Evolutionary conservation across 148 eudicot genomes (phyloP).

Genomic region (Arctostaphylos glauca): DNA sequence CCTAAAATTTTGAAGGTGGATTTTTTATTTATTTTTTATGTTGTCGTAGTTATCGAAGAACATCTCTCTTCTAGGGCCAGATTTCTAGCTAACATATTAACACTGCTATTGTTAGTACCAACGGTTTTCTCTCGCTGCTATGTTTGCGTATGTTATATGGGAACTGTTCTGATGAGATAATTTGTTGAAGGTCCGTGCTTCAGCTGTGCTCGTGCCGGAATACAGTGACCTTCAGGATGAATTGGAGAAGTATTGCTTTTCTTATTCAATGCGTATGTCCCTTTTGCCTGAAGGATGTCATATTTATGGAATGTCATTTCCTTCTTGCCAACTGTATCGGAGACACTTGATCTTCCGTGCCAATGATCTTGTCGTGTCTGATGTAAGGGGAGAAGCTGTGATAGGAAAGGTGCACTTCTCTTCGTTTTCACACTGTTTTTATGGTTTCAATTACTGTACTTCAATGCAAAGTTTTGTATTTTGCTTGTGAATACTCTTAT

Average conservation of each 20-base stretch:
- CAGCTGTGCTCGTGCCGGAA: conserved; percentile 84
- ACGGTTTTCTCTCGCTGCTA: conserved; percentile 6
- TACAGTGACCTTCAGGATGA: conserved; percentile 34
- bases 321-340: conserved; percentile 80
- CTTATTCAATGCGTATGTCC: conserved; percentile 85
- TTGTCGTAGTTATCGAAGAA: too few species aligned
- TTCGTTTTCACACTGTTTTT: conserved; percentile 10
- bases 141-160: background rate
- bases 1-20: too few species aligned
- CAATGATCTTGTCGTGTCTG: conserved; percentile 41
- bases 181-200: conserved; percentile 74
- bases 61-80: too few species aligned
- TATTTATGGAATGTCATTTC: conserved; percentile 44
- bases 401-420: conserved; percentile 66
- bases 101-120: too few species aligned
- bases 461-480: background rate
- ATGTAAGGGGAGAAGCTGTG: conserved; percentile 70
- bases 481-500: too few species aligned
- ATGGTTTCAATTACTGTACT: background rate
- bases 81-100: too few species aligned
- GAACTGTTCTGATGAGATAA: conserved; percentile 16
- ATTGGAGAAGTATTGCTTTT: conserved; percentile 38
- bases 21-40: too few species aligned
- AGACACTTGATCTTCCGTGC: conserved; percentile 77
- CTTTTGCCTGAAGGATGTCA: conserved; percentile 76